Conservation (phyloP, 306 rosid genomes). For the Alnus glutinosa region DNA sequence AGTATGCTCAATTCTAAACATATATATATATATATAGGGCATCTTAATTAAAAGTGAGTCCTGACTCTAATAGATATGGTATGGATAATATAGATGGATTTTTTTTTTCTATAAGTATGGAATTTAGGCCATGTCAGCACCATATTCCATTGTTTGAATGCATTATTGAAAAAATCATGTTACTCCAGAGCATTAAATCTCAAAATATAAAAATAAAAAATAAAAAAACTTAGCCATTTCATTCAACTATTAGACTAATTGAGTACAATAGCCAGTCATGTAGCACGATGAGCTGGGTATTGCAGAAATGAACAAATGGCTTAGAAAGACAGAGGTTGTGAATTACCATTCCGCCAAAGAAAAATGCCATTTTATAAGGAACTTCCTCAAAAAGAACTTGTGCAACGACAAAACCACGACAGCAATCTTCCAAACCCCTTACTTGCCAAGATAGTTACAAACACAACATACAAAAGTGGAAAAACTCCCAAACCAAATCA, state of each 20-base stretch:
- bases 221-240: not conserved
- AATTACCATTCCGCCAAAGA: not conserved
- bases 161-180: not conserved
- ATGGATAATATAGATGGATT: not conserved
- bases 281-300: not conserved
- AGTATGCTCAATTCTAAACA: not conserved
- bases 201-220: not conserved
- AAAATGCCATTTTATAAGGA: not conserved
- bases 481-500: not conserved
- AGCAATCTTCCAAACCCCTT: not conserved
- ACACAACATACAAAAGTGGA: not conserved
- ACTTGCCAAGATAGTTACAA: not conserved
- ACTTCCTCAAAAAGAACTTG: constrained; percentile 4
- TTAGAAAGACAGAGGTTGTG: not conserved
- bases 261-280: constrained; percentile 2
- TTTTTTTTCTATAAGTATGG: not conserved
- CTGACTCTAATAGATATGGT: not conserved
- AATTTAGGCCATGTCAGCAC: not conserved
- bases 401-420: constrained; percentile 4
- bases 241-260: not conserved
- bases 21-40: not conserved
- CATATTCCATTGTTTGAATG: not conserved
- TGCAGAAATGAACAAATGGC: not conserved
- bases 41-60: not conserved
- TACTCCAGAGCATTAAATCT: not conserved